Conservation (phyloP, 768 basidiomycete species). For the Auricularia cornea region DNA sequence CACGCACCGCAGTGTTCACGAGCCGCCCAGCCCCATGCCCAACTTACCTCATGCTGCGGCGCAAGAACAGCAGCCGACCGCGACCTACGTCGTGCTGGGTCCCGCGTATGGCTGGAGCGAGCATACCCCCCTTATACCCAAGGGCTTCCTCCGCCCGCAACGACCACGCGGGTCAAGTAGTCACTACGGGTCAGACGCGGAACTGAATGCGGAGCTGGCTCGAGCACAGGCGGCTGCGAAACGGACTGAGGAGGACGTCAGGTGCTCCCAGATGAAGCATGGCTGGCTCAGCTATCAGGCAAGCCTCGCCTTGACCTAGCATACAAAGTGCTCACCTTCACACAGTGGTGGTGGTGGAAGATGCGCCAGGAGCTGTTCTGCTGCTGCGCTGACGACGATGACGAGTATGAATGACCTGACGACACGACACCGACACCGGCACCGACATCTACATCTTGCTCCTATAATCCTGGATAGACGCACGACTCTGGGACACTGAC, state of each 20-base stretch:
- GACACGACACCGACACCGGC: too few species aligned
- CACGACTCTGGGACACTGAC: background rate
- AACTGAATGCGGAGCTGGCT: slow-evolving; percentile 18
- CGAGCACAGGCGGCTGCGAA: slow-evolving; percentile 26
- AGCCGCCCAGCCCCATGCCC: slow-evolving; percentile 53
- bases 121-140: slow-evolving; percentile 1
- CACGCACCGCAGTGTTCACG: slow-evolving; percentile 36
- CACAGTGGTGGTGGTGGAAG: slow-evolving; percentile 83
- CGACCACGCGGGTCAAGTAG: slow-evolving; percentile 2
- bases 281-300: slow-evolving; percentile 65
- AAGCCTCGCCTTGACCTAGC: slow-evolving; percentile 19
- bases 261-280: slow-evolving; percentile 61
- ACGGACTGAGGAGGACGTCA: slow-evolving; percentile 42
- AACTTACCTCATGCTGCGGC: slow-evolving; percentile 35
- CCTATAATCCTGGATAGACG: background rate
- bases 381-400: slow-evolving; percentile 38
- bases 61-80: background rate
- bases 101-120: slow-evolving; percentile 1
- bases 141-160: slow-evolving; percentile 11
- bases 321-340: background rate
- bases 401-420: slow-evolving; percentile 27
- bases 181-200: slow-evolving; percentile 14
- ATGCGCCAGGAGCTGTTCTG: slow-evolving; percentile 57
- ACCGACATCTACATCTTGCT: background rate
- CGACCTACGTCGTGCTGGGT: background rate